Base-by-base conservation (phyloP, 441 rosid genomes). In the Pelargonium citronellum region DNA sequence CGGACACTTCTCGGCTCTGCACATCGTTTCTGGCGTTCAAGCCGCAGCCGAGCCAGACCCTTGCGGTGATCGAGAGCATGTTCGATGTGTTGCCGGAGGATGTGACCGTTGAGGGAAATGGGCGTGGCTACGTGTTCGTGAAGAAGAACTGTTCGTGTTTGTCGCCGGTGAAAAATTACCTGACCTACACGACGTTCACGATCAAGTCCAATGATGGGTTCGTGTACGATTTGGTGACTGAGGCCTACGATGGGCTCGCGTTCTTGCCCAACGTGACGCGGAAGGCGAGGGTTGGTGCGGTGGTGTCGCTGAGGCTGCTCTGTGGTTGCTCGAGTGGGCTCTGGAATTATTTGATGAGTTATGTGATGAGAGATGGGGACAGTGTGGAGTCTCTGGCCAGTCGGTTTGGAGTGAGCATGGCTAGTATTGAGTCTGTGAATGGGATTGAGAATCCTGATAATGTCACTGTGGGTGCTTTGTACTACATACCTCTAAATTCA, bases 301-400 rank as follows among this genome's bases (percentile, higher is more conserved):
- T 94, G n/a, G 92, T 94, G 67, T 89, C 91, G 0, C 74, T 90
- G 85, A 80, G 95, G 85, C 76, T 94, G 82, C 87, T 89, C 34
- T 94, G 99, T 79, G 96, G 97, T 20, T 94, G 99, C 74, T 94
- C 99, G 5, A 91, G 91, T 82, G 94, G 96, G 76, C 69, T 90
- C 75, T 94, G 97, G 99, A 94, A 91, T 81, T 94, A 94, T 72
- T 85, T 94, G 78, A 81, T 91, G 99, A 94, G 97, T 74, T 94
- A 94, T 75, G 90, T 94, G 74, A 69, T 91, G 69, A 81, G 44
- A 75, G 91, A 83, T 67, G 96, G 89, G 63, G 99, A 94, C 67
- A 85, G 90, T 51, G 80, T 95, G 75, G 91, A 87, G 69, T 90
- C 96, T 5, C 78, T 94, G 77, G 84, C 99, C 1, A 94, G 99